Percentiles rank a stretch among this genome's conserved stretches.
Conservation (phyloP, 2,329 filamentous ascomycete genomes). For the Nemania diffusa region DNA sequence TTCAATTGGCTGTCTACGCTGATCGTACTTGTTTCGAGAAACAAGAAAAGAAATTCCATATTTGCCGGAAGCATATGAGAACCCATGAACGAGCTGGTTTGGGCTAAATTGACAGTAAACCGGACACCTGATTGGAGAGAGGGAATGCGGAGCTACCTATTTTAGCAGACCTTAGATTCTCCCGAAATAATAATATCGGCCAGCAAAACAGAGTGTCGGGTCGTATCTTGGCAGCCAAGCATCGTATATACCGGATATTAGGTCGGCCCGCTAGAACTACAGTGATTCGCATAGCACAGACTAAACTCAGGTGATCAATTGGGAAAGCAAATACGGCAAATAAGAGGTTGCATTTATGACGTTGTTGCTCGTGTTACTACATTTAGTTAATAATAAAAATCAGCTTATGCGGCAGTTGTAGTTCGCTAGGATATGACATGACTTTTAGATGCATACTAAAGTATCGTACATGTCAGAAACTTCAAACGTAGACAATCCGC, state of each 20-base stretch:
- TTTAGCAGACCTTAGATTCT: slow-evolving; percentile 29
- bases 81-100: slow-evolving; percentile 16
- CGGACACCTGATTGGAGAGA: slow-evolving; percentile 25
- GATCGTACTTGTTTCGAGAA: slow-evolving; percentile 25
- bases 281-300: slow-evolving; percentile 14
- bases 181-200: slow-evolving; percentile 27
- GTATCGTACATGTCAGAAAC: not conserved
- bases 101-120: slow-evolving; percentile 31
- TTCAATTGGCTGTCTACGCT: slow-evolving; percentile 18
- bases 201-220: slow-evolving; percentile 24
- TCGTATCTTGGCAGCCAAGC: slow-evolving; percentile 18
- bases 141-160: slow-evolving; percentile 18
- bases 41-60: slow-evolving; percentile 15
- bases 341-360: not conserved
- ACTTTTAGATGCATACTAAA: not conserved
- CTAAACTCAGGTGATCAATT: slow-evolving; percentile 2
- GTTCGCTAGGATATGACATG: not conserved
- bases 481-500: not conserved
- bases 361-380: not conserved
- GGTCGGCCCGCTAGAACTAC: slow-evolving; percentile 22
- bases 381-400: not conserved
- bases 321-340: slow-evolving; percentile 10
- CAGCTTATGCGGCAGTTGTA: slow-evolving; percentile 23
- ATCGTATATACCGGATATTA: slow-evolving; percentile 30
- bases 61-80: slow-evolving; percentile 22